phyloP scores from a whole-genome alignment of 352 stramenopile species.

The Phytopythium mirpurense region DNA sequence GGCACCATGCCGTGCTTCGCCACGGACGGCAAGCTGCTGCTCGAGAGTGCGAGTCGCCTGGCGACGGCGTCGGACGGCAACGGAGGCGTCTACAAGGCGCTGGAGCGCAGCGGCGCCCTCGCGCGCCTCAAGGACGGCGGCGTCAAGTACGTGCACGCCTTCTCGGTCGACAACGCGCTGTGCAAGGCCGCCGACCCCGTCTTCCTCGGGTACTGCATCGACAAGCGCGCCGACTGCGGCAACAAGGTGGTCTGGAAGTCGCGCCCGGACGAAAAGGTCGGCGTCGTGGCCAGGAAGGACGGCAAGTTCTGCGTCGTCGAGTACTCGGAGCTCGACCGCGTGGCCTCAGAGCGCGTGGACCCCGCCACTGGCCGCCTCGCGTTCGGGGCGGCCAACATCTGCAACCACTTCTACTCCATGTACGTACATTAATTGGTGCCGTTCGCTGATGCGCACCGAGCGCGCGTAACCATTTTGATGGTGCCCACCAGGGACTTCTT shows the following conservation, averaged over 20 bases:
- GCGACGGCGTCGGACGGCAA: slow-evolving; percentile 97
- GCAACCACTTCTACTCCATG: slow-evolving; percentile 97
- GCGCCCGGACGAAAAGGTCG: slow-evolving; percentile 90
- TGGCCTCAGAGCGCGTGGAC: slow-evolving; percentile 55
- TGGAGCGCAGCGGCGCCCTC: slow-evolving; percentile 89
- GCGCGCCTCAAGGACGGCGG: slow-evolving; percentile 74
- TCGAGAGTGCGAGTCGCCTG: slow-evolving; percentile 82
- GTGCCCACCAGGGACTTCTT: slow-evolving; percentile 49
- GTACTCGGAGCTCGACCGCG: slow-evolving; percentile 95
- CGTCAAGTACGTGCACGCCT: slow-evolving; percentile 95
- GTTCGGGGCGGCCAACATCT: slow-evolving; percentile 97
- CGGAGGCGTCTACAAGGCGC: slow-evolving; percentile 93
- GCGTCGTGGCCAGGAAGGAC: slow-evolving; percentile 80
- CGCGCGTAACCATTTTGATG: too few relatives aligned
- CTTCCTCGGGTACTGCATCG: slow-evolving; percentile 96
- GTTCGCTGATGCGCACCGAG: too few relatives aligned
- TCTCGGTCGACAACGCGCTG: slow-evolving; percentile 98
- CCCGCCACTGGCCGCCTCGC: slow-evolving; percentile 75
- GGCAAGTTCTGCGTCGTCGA: slow-evolving; percentile 93
- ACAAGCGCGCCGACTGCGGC: slow-evolving; percentile 90
- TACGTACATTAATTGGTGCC: too few relatives aligned
- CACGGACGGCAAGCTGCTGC: slow-evolving; percentile 93
- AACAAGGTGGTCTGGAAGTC: slow-evolving; percentile 98
- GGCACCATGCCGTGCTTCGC: slow-evolving; percentile 95
- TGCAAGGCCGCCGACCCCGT: slow-evolving; percentile 93